phyloP scores from a whole-genome alignment of 2,329 filamentous ascomycete genomes.

The Endoconidiophora polonica region DNA sequence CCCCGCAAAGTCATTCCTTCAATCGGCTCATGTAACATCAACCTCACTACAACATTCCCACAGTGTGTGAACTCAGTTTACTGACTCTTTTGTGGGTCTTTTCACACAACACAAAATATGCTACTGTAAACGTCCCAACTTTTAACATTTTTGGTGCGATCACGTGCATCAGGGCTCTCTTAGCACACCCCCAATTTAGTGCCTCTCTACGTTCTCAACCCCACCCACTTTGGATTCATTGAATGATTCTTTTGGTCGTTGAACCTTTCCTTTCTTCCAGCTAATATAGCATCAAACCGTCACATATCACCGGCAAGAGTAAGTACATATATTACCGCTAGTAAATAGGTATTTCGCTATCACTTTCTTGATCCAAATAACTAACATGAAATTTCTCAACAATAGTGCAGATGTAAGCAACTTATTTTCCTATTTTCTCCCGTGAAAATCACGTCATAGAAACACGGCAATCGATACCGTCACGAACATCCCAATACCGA shows the following conservation, averaged over 20 bases:
- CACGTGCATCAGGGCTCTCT: constrained; percentile 13
- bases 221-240: constrained; percentile 13
- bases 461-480: constrained; percentile 11
- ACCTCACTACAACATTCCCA: neutral
- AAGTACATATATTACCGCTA: constrained; percentile 22
- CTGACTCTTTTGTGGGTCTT: neutral
- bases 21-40: neutral
- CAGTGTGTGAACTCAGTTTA: constrained; percentile 1
- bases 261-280: constrained; percentile 14
- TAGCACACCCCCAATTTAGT: constrained; percentile 11
- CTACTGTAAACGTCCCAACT: neutral
- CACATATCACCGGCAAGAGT: constrained; percentile 42
- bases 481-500: constrained; percentile 13
- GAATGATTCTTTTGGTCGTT: constrained; percentile 18
- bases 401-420: constrained; percentile 76
- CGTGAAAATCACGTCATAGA: neutral
- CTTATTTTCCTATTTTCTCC: neutral
- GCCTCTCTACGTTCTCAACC: constrained; percentile 11
- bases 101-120: constrained; percentile 7
- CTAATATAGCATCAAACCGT: constrained; percentile 20
- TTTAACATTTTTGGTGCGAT: constrained; percentile 8
- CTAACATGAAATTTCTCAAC: constrained; percentile 28
- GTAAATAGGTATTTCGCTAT: neutral
- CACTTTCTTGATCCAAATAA: constrained; percentile 15
- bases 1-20: constrained; percentile 4